Conservation (phyloP, 176 grass and related monocot species). For the Carex pumila region DNA sequence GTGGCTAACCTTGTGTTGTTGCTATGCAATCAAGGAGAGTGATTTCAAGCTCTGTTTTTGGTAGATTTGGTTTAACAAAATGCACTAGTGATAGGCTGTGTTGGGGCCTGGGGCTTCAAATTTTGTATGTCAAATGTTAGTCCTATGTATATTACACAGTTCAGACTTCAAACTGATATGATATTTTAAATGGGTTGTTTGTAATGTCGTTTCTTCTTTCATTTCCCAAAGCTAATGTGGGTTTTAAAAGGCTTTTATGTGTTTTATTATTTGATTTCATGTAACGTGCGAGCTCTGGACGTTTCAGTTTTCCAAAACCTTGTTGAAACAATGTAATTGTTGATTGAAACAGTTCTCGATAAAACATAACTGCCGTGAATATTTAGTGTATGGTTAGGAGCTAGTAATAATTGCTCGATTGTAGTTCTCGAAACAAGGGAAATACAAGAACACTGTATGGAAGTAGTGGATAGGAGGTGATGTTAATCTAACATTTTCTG, state of each 20-base stretch:
- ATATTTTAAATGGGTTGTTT: background rate
- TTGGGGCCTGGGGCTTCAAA: background rate
- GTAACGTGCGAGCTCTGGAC: background rate
- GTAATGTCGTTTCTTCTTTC: background rate
- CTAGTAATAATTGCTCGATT: background rate
- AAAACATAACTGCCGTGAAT: background rate
- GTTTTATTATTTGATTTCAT: background rate
- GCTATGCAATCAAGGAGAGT: background rate
- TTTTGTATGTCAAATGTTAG: constrained; percentile 1
- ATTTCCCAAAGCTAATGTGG: background rate
- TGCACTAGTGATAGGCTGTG: background rate
- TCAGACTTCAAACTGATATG: background rate
- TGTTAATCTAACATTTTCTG: background rate
- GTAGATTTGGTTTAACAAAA: background rate
- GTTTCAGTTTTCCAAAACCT: background rate
- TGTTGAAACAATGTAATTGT: background rate
- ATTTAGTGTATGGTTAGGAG: background rate
- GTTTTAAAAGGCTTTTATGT: background rate
- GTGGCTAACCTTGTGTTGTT: background rate
- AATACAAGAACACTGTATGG: too few relatives aligned
- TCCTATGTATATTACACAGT: background rate
- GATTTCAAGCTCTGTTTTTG: background rate
- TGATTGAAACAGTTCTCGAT: background rate
- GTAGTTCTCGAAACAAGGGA: background rate
- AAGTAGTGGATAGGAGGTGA: background rate